Conservation (phyloP, 2,329 filamentous ascomycete genomes). For the Fusarium odoratissimum region DNA sequence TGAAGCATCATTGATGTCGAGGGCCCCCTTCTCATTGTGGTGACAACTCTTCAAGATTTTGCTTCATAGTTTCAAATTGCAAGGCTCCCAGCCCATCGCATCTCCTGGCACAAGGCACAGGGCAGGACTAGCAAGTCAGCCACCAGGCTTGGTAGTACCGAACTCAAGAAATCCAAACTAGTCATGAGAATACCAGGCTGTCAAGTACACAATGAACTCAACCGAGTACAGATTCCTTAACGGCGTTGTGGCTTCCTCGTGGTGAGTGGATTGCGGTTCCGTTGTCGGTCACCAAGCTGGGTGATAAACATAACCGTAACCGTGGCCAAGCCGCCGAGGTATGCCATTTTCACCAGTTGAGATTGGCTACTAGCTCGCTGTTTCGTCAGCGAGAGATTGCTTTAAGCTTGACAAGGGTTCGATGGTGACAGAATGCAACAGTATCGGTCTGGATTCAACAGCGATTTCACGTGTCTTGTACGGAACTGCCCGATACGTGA, state of each 20-base stretch:
- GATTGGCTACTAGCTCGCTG: constrained; percentile 22
- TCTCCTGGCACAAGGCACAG: constrained; percentile 30
- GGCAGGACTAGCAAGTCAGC: constrained; percentile 17
- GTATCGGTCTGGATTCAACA: not conserved
- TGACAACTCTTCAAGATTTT: constrained; percentile 3
- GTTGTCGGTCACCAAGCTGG: constrained; percentile 25
- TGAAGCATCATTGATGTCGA: not conserved
- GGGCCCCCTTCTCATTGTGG: not conserved
- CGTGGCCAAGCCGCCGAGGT: not conserved
- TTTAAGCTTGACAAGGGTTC: constrained; percentile 20
- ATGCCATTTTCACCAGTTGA: not conserved
- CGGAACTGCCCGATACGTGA: constrained; percentile 27
- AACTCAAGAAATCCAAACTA: not conserved
- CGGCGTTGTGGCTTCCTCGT: constrained; percentile 12
- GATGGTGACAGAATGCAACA: not conserved
- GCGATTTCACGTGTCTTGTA: constrained; percentile 22
- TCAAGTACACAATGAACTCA: constrained; percentile 1
- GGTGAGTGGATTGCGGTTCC: constrained; percentile 24
- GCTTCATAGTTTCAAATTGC: constrained; percentile 6
- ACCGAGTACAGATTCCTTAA: not conserved
- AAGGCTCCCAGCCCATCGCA: not conserved
- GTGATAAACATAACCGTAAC: constrained; percentile 27
- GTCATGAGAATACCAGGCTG: constrained; percentile 12
- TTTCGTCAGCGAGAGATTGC: constrained; percentile 24
- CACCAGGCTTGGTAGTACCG: constrained; percentile 4